Conservation (phyloP, 1,139 yeast species). For the Scheffersomyces parashehatae region DNA sequence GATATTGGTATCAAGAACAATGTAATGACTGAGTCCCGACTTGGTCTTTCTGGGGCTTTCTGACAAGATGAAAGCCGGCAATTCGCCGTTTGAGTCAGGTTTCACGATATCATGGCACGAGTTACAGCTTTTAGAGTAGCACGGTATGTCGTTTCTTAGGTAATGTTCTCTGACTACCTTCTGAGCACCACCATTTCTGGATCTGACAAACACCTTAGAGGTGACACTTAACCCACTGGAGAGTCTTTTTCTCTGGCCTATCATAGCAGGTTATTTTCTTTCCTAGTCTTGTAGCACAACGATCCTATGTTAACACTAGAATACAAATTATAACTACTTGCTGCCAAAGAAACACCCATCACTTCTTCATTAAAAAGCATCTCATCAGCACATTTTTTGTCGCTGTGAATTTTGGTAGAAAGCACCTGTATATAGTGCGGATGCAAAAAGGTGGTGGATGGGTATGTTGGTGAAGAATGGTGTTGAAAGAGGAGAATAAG, state of each 20-base stretch:
- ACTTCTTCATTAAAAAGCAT: too few relatives aligned
- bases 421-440: too few relatives aligned
- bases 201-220: constrained; percentile 89
- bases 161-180: constrained; percentile 94
- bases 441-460: too few relatives aligned
- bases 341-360: too few relatives aligned
- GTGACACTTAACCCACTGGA: constrained; percentile 68
- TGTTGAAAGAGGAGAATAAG: too few relatives aligned
- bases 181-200: constrained; percentile 86
- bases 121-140: constrained; percentile 72
- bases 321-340: too few relatives aligned
- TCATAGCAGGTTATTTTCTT: neutral
- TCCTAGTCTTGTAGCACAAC: too few relatives aligned
- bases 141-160: constrained; percentile 87
- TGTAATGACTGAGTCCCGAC: constrained; percentile 57
- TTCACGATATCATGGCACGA: constrained; percentile 58
- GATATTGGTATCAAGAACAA: constrained; percentile 86
- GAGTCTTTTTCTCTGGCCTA: constrained; percentile 39
- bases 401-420: too few relatives aligned
- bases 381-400: too few relatives aligned
- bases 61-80: constrained; percentile 52
- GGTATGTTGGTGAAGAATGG: too few relatives aligned
- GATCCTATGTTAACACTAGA: too few relatives aligned
- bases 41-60: constrained; percentile 47
- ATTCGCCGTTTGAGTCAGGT: constrained; percentile 56